Evolutionary conservation across 495 filamentous ascomycete species (phyloP).

Genomic region (Trichoderma gamsii): DNA sequence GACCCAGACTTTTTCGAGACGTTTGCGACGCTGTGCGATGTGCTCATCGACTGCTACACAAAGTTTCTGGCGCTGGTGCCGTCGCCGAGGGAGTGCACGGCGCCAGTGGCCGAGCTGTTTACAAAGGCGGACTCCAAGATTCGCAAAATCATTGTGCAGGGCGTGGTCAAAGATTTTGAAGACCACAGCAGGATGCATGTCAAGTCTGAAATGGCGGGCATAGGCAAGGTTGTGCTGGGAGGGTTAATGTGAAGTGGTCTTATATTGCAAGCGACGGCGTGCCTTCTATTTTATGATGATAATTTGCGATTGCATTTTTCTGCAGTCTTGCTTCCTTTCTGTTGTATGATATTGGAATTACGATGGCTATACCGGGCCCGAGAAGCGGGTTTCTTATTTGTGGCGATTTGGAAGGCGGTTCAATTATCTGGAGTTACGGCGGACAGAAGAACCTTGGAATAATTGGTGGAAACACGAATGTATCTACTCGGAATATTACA

Average conservation of each 20-base stretch:
- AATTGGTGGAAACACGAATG: neutral
- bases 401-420: neutral
- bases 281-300: neutral
- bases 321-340: neutral
- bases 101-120: constrained; percentile 70
- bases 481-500: neutral
- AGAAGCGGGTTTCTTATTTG: neutral
- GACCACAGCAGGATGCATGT: constrained; percentile 68
- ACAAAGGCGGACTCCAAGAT: constrained; percentile 81
- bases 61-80: constrained; percentile 66
- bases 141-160: constrained; percentile 77
- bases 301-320: neutral
- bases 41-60: constrained; percentile 87
- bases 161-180: constrained; percentile 87
- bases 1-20: constrained; percentile 97
- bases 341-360: neutral
- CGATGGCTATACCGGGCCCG: neutral
- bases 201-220: constrained; percentile 71
- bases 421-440: neutral
- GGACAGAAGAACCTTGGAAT: neutral
- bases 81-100: constrained; percentile 54
- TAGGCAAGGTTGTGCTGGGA: constrained; percentile 84
- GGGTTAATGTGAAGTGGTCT: constrained; percentile 60
- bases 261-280: no score
- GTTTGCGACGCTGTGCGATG: constrained; percentile 94